Percentiles rank a stretch among this genome's conserved stretches.
Evolutionary conservation across 129 eudicot genomes (phyloP).

Genomic region (Tagetes erecta): DNA sequence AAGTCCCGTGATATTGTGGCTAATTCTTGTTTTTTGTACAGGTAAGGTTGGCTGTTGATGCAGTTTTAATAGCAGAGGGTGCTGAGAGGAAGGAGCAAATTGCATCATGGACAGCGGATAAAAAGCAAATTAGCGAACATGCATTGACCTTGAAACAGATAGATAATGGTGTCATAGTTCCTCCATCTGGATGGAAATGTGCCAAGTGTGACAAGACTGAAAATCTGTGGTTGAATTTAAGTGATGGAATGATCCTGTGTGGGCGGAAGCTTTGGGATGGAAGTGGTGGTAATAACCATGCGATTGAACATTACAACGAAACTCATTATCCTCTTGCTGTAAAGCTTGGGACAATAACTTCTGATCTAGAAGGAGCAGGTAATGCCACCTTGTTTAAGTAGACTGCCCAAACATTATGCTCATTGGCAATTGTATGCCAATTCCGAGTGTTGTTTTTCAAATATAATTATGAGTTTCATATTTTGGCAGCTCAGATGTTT

Average conservation of each 20-base stretch:
- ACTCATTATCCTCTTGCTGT: slow-evolving; percentile 88
- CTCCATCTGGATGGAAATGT: slow-evolving; percentile 96
- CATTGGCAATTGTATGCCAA: neutral
- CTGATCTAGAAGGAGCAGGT: slow-evolving; percentile 97
- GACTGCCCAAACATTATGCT: neutral
- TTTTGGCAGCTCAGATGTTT: slow-evolving; percentile 98
- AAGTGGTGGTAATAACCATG: slow-evolving; percentile 95
- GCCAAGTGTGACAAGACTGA: slow-evolving; percentile 87
- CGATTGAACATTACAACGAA: slow-evolving; percentile 69
- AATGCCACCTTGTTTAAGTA: slow-evolving; percentile 32
- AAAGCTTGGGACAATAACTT: slow-evolving; percentile 92
- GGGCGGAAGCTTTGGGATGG: slow-evolving; percentile 97
- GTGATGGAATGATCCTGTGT: slow-evolving; percentile 89
- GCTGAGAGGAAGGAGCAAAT: slow-evolving; percentile 94
- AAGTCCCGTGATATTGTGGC: neutral
- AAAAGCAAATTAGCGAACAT: slow-evolving; percentile 66
- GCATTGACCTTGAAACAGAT: slow-evolving; percentile 74
- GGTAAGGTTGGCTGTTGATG: slow-evolving; percentile 95
- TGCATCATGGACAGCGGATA: slow-evolving; percentile 92
- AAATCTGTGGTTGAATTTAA: slow-evolving; percentile 89
- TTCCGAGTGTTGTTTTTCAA: slow-evolving; percentile 18
- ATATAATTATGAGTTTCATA: slow-evolving; percentile 45
- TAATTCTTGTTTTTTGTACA: slow-evolving; percentile 30
- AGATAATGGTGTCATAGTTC: slow-evolving; percentile 68
- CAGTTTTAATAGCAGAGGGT: slow-evolving; percentile 71